These are phyloP conservation scores for Hypoxylon fragiforme DNA, from an alignment of 495 filamentous ascomycete genomes.

Conservation along the genomic window DNA sequence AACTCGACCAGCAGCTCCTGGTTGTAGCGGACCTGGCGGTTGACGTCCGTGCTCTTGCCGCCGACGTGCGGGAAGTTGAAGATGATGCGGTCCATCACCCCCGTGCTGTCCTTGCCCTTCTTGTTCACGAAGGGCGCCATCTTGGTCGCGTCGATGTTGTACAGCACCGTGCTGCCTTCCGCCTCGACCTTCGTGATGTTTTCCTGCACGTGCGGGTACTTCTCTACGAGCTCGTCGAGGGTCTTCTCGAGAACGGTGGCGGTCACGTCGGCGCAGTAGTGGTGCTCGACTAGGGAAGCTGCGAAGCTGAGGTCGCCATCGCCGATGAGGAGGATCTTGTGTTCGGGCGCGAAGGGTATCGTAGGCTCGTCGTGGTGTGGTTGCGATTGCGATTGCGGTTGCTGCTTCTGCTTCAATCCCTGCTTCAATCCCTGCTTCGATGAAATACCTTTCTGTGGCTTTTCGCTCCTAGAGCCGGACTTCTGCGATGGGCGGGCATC, in stretches of 20 bases:
- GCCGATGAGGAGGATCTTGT: slow-evolving; percentile 81
- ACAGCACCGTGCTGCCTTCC: slow-evolving; percentile 58
- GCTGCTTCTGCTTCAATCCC: slow-evolving; percentile 29
- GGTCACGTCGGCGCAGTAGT: slow-evolving; percentile 67
- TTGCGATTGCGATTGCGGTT: slow-evolving; percentile 25
- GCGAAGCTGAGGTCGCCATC: slow-evolving; percentile 96
- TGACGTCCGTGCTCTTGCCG: slow-evolving; percentile 87
- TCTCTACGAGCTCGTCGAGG: slow-evolving; percentile 55
- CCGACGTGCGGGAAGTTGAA: slow-evolving; percentile 99
- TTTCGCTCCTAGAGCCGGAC: background rate
- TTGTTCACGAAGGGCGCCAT: slow-evolving; percentile 54
- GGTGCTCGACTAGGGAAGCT: slow-evolving; percentile 68
- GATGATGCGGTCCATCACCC: slow-evolving; percentile 71
- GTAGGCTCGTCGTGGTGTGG: slow-evolving; percentile 53
- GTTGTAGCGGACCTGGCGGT: slow-evolving; percentile 89
- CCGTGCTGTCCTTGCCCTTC: slow-evolving; percentile 40
- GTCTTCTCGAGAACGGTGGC: slow-evolving; percentile 54
- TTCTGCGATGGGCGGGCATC: slow-evolving; percentile 18
- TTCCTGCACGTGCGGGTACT: slow-evolving; percentile 75
- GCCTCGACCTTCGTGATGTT: slow-evolving; percentile 60
- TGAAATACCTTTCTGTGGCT: slow-evolving; percentile 16
- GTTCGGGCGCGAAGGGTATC: slow-evolving; percentile 72
- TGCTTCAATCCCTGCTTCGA: background rate
- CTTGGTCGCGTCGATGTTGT: slow-evolving; percentile 74
- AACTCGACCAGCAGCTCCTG: slow-evolving; percentile 86